Percentiles rank a stretch among this genome's conserved stretches.
Evolutionary conservation across 148 eudicot species (phyloP).

Genomic region (Simmondsia chinensis): DNA sequence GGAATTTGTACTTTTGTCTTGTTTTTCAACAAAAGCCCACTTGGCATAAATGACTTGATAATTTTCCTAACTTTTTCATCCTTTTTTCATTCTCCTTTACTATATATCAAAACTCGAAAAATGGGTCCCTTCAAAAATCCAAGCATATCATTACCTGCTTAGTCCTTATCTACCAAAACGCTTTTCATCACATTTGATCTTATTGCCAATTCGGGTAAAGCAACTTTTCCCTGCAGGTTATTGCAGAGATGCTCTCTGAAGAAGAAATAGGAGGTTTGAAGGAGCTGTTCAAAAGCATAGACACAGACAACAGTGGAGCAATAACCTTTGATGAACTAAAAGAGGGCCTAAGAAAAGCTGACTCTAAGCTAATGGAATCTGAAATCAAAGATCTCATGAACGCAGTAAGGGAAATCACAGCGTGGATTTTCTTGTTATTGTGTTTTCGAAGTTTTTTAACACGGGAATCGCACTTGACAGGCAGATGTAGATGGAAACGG

Average conservation of each 20-base stretch:
- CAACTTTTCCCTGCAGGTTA: slow-evolving; percentile 39
- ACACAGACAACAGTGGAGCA: slow-evolving; percentile 66
- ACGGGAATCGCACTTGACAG: slow-evolving; percentile 21
- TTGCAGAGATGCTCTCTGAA: slow-evolving; percentile 83
- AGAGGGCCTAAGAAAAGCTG: slow-evolving; percentile 57
- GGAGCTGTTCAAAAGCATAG: slow-evolving; percentile 70
- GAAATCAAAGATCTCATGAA: slow-evolving; percentile 74
- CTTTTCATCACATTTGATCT: too few relatives aligned
- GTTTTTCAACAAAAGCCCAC: too few relatives aligned
- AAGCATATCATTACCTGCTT: too few relatives aligned
- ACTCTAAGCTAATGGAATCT: slow-evolving; percentile 68
- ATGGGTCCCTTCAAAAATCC: too few relatives aligned
- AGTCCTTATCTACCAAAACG: too few relatives aligned
- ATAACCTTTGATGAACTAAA: slow-evolving; percentile 84
- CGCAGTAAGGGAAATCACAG: slow-evolving; percentile 46
- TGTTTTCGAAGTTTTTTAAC: background rate
- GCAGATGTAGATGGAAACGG: slow-evolving; percentile 88
- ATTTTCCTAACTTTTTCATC: too few relatives aligned
- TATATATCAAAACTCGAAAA: too few relatives aligned
- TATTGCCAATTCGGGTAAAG: background rate
- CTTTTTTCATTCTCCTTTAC: too few relatives aligned
- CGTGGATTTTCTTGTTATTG: background rate
- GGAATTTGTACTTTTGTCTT: too few relatives aligned
- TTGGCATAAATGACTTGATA: too few relatives aligned
- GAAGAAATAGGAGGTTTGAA: slow-evolving; percentile 88